Evolutionary conservation across 2,329 filamentous ascomycete genomes (phyloP).

Genomic region (Xylaria polymorpha): DNA sequence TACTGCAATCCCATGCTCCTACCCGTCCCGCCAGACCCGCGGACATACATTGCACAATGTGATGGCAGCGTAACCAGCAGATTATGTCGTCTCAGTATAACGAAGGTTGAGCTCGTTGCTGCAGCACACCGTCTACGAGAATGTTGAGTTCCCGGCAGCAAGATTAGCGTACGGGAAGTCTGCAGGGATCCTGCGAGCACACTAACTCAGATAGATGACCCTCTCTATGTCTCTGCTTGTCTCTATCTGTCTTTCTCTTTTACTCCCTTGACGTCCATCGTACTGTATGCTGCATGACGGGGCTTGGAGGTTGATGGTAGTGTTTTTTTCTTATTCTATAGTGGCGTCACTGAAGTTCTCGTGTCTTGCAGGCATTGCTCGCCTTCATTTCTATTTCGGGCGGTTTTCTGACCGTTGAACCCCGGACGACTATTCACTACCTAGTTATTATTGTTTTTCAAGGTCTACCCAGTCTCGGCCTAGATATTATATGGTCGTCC

Average conservation of each 20-base stretch:
- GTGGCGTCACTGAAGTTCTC: slow-evolving; percentile 22
- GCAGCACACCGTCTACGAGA: slow-evolving; percentile 34
- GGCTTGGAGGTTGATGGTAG: slow-evolving; percentile 18
- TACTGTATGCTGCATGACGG: slow-evolving; percentile 18
- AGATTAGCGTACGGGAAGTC: slow-evolving; percentile 30
- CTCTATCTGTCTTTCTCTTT: slow-evolving; percentile 9
- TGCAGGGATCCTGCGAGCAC: slow-evolving; percentile 32
- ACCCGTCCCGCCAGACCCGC: slow-evolving; percentile 32
- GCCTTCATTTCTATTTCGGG: slow-evolving; percentile 15
- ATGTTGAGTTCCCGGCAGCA: slow-evolving; percentile 18
- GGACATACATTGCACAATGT: slow-evolving; percentile 16
- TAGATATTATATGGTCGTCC: slow-evolving; percentile 6
- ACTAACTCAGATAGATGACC: slow-evolving; percentile 19
- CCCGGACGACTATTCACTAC: neutral
- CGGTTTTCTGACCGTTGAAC: slow-evolving; percentile 8
- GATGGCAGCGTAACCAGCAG: slow-evolving; percentile 15
- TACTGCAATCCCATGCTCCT: slow-evolving; percentile 34
- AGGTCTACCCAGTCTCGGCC: slow-evolving; percentile 16
- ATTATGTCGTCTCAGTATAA: slow-evolving; percentile 22
- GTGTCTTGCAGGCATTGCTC: slow-evolving; percentile 21
- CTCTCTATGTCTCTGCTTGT: slow-evolving; percentile 7
- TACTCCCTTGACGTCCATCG: neutral
- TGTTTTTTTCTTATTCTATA: slow-evolving; percentile 7
- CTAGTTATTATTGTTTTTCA: slow-evolving; percentile 1
- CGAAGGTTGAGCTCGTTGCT: slow-evolving; percentile 22